phyloP scores from a whole-genome alignment of 2,329 filamentous ascomycete species.

The Ascochyta koolunga region DNA sequence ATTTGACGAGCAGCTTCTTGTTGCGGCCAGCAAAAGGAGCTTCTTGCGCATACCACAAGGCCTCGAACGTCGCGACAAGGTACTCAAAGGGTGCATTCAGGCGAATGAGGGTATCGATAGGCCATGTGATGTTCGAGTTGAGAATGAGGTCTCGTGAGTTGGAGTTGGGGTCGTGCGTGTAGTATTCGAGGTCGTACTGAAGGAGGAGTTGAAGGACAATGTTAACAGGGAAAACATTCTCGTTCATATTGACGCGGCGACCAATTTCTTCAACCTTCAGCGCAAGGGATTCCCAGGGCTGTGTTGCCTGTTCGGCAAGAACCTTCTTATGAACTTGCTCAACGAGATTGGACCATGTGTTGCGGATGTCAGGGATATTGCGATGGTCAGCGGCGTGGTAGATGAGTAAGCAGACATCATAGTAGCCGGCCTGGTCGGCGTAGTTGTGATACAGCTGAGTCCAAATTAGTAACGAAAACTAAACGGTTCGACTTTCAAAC shows the following conservation, averaged over 20 bases:
- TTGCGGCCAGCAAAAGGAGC: slow-evolving; percentile 65
- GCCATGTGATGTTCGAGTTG: slow-evolving; percentile 57
- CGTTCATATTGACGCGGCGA: slow-evolving; percentile 61
- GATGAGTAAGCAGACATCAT: slow-evolving; percentile 90
- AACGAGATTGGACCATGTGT: slow-evolving; percentile 85
- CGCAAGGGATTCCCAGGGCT: slow-evolving; percentile 74
- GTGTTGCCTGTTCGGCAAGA: slow-evolving; percentile 52
- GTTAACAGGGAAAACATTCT: slow-evolving; percentile 61
- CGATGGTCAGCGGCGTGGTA: slow-evolving; percentile 92
- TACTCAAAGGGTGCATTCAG: slow-evolving; percentile 67
- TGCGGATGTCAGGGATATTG: slow-evolving; percentile 80
- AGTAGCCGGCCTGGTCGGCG: slow-evolving; percentile 89
- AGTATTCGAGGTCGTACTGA: slow-evolving; percentile 56
- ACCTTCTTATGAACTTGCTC: slow-evolving; percentile 65
- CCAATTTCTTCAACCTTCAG: slow-evolving; percentile 64
- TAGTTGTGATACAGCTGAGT: slow-evolving; percentile 87
- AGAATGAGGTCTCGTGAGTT: slow-evolving; percentile 22
- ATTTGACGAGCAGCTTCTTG: slow-evolving; percentile 62
- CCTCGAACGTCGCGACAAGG: slow-evolving; percentile 67
- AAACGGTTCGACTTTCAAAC: slow-evolving; percentile 38
- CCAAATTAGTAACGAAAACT: slow-evolving; percentile 28
- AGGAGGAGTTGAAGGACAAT: slow-evolving; percentile 44
- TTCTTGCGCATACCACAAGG: slow-evolving; percentile 71
- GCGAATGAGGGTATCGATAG: slow-evolving; percentile 69
- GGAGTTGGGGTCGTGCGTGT: slow-evolving; percentile 48